Evolutionary conservation across 306 rosid genomes (phyloP).

Genomic region (Dalbergia oliveri): DNA sequence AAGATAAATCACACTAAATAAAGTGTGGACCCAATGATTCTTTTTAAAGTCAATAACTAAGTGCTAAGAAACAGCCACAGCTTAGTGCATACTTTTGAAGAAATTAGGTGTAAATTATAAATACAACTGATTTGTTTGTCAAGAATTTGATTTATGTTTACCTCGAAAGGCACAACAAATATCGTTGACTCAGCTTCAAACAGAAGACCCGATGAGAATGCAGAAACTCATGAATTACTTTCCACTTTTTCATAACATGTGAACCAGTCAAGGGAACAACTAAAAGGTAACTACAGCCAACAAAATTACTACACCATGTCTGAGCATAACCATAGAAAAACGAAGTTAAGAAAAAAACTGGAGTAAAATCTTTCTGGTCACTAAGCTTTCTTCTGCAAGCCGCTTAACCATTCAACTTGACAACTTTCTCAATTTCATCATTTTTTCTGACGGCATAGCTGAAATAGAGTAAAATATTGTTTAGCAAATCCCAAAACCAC

Average conservation of each 20-base stretch:
- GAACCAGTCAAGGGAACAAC: background rate
- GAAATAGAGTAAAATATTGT: background rate
- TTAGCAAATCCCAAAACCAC: background rate
- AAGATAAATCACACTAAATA: too few relatives aligned
- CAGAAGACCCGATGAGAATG: too few relatives aligned
- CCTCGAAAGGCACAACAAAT: too few relatives aligned
- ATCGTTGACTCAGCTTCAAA: too few relatives aligned
- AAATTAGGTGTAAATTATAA: too few relatives aligned
- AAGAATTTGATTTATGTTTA: too few relatives aligned
- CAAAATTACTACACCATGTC: background rate
- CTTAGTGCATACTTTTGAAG: too few relatives aligned
- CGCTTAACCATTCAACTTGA: constrained; percentile 71
- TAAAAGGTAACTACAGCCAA: background rate
- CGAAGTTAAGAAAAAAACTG: background rate
- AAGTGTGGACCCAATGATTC: too few relatives aligned
- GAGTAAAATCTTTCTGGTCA: constrained; percentile 39
- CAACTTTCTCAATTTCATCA: constrained; percentile 79
- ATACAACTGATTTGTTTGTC: too few relatives aligned
- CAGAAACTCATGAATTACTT: too few relatives aligned
- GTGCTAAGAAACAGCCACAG: too few relatives aligned
- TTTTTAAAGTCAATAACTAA: too few relatives aligned
- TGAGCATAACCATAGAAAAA: background rate
- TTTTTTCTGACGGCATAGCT: constrained; percentile 76
- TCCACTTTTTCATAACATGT: background rate
- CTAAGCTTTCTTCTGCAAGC: constrained; percentile 21